Conservation (phyloP, 148 eudicot species). For the Silene latifolia region DNA sequence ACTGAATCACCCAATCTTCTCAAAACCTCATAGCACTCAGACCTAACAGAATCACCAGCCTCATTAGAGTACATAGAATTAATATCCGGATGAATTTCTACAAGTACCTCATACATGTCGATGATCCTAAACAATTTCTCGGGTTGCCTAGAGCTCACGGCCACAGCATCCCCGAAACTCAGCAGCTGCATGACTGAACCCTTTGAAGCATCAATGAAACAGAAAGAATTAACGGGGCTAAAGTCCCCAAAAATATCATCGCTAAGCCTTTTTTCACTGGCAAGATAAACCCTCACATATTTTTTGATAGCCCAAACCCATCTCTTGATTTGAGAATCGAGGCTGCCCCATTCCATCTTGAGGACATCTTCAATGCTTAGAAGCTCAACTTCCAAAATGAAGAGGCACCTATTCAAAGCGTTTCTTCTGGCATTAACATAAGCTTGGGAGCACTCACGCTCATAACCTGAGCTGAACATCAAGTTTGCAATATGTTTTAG, state of each 20-base stretch:
- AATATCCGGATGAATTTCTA: conserved; percentile 50
- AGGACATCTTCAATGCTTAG: conserved; percentile 74
- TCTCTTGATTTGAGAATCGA: conserved; percentile 66
- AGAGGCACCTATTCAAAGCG: conserved; percentile 64
- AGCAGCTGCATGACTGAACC: conserved; percentile 55
- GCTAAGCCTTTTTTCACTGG: conserved; percentile 61
- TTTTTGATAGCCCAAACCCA: conserved; percentile 73
- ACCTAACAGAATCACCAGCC: conserved; percentile 35
- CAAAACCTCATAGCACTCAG: conserved; percentile 54
- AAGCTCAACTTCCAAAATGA: conserved; percentile 61
- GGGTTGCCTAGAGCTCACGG: conserved; percentile 70
- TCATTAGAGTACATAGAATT: conserved; percentile 45
- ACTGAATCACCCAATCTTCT: conserved; percentile 59
- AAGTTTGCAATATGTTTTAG: conserved; percentile 59
- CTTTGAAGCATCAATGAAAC: conserved; percentile 70
- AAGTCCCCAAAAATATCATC: conserved; percentile 72
- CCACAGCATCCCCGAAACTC: conserved; percentile 73
- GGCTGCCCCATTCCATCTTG: conserved; percentile 70
- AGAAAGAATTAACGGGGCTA: conserved; percentile 41
- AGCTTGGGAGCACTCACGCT: conserved; percentile 65
- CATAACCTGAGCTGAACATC: conserved; percentile 65
- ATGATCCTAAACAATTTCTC: conserved; percentile 70
- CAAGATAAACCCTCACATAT: conserved; percentile 73
- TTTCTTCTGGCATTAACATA: conserved; percentile 58
- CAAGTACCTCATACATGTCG: conserved; percentile 71